Percentiles rank a stretch among this genome's conserved stretches.
Evolutionary conservation across 305 asterid species (phyloP).

Genomic region (Fraxinus dipetala): DNA sequence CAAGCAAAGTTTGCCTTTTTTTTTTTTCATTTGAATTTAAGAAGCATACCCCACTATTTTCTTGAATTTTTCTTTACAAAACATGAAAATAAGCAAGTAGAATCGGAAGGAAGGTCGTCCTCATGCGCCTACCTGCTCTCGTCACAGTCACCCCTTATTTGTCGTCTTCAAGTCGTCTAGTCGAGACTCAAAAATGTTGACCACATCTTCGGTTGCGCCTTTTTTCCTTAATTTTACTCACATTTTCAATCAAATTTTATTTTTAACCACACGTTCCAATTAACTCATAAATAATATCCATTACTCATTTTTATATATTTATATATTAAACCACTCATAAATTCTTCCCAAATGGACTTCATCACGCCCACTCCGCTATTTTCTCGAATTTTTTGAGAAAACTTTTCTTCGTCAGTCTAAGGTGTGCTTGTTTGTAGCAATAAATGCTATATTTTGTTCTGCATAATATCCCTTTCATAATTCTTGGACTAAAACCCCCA

Average conservation of each 20-base stretch:
- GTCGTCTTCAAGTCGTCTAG: background rate
- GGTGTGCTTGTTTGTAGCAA: conserved; percentile 30
- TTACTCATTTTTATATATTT: no score
- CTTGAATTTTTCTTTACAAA: background rate
- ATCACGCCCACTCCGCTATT: background rate
- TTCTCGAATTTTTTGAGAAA: conserved; percentile 11
- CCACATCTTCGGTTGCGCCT: background rate
- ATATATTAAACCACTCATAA: background rate
- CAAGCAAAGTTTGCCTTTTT: conserved; percentile 41
- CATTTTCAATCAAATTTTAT: background rate
- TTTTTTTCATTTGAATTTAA: conserved; percentile 23
- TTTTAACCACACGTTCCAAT: background rate
- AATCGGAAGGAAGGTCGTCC: background rate
- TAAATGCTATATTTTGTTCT: conserved; percentile 30
- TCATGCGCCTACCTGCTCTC: background rate
- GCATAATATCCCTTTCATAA: background rate
- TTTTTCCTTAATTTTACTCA: background rate
- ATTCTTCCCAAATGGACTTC: background rate
- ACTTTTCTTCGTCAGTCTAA: background rate
- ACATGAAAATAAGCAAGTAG: background rate
- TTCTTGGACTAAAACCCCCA: background rate
- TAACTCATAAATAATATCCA: background rate
- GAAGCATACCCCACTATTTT: conserved; percentile 6
- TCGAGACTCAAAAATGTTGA: background rate
- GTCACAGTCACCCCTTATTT: background rate